phyloP scores from a whole-genome alignment of 225 moss, liverwort and hornwort species.

The Ulota crispa region DNA sequence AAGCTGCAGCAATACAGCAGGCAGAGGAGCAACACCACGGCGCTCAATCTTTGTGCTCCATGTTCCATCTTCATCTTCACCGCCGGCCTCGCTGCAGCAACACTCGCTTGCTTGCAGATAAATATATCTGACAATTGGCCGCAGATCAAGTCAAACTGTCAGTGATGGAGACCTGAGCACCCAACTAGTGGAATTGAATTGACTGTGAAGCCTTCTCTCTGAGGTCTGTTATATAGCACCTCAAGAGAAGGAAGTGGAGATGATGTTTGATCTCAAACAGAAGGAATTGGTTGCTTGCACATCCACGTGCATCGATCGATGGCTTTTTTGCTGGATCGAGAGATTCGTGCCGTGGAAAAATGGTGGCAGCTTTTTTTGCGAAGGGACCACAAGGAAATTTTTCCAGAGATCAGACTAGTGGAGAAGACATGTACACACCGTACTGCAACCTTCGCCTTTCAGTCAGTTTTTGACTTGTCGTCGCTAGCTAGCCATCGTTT shows the following conservation, averaged over 20 bases:
- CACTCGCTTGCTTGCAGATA: too few species aligned
- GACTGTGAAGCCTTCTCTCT: neutral
- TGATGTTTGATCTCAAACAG: neutral
- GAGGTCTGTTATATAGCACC: slow-evolving; percentile 4
- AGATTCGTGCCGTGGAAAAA: neutral
- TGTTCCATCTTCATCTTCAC: slow-evolving; percentile 13
- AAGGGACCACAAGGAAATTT: slow-evolving; percentile 7
- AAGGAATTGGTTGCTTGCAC: too few species aligned
- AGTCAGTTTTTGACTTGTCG: slow-evolving; percentile 18
- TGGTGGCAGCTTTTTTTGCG: neutral
- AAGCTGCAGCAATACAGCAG: slow-evolving; percentile 7
- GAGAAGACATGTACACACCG: neutral
- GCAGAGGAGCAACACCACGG: slow-evolving; percentile 1
- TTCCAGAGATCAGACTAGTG: neutral
- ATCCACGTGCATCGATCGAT: neutral
- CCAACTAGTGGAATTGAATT: neutral
- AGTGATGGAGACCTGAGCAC: neutral
- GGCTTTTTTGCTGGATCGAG: neutral
- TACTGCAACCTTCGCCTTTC: slow-evolving; percentile 6
- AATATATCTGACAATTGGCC: neutral
- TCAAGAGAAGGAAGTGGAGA: neutral
- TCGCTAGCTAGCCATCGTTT: neutral
- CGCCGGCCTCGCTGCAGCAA: neutral
- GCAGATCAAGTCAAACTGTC: neutral
- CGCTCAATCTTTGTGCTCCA: neutral